phyloP scores from a whole-genome alignment of 2,329 filamentous ascomycete genomes.

The Annulohypoxylon truncatum region DNA sequence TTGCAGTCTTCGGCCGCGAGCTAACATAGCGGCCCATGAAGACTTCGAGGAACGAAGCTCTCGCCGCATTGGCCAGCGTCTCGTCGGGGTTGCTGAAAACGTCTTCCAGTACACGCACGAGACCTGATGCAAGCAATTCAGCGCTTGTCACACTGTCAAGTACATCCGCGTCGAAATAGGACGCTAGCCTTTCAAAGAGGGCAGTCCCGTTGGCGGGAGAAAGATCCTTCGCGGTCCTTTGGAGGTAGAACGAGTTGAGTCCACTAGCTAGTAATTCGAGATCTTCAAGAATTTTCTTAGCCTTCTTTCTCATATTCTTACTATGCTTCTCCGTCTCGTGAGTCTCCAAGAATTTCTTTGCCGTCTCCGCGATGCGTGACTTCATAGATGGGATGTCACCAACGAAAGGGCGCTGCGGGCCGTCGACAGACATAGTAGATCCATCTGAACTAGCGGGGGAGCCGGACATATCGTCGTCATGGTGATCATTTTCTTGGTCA shows the following conservation, averaged over 20 bases:
- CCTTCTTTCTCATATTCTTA: conserved; percentile 81
- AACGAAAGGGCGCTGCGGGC: conserved; percentile 61
- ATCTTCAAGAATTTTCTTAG: conserved; percentile 77
- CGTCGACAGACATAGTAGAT: conserved; percentile 73
- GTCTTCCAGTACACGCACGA: conserved; percentile 85
- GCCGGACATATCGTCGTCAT: conserved; percentile 70
- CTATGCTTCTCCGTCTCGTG: conserved; percentile 82
- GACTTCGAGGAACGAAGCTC: conserved; percentile 86
- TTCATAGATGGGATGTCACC: conserved; percentile 69
- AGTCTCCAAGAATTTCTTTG: conserved; percentile 83
- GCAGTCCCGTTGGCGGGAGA: conserved; percentile 65
- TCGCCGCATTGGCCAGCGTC: conserved; percentile 71
- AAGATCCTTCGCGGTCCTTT: conserved; percentile 60
- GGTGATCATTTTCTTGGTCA: conserved; percentile 59
- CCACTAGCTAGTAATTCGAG: conserved; percentile 78
- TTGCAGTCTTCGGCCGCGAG: conserved; percentile 72
- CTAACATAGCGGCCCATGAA: conserved; percentile 86
- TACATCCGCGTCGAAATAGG: conserved; percentile 89
- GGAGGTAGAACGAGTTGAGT: conserved; percentile 77
- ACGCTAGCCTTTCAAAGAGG: conserved; percentile 80
- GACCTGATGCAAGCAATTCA: conserved; percentile 88
- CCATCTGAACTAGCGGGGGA: conserved; percentile 74
- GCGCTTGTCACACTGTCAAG: conserved; percentile 95
- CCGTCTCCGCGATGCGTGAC: conserved; percentile 78
- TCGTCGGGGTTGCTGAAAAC: conserved; percentile 81